Evolutionary conservation across 1,284 basidiomycete genomes (phyloP).

Genomic region (Apiotrichum sp.): DNA sequence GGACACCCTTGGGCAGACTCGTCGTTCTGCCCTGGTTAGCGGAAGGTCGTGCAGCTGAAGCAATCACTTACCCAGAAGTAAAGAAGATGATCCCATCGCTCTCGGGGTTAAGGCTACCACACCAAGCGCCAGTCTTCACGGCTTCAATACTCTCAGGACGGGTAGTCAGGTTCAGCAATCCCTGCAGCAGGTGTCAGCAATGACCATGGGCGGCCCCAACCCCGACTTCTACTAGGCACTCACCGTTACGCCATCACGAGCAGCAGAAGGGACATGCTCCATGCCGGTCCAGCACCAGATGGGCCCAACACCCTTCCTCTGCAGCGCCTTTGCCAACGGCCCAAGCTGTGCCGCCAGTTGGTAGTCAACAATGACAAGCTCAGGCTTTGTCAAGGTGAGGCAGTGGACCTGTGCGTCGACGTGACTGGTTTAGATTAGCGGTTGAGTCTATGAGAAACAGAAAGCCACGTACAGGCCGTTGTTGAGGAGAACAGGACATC

Average conservation of each 20-base stretch:
- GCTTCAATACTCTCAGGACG: not conserved
- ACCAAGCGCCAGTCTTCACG: conserved; percentile 7
- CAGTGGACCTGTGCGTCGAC: conserved; percentile 30
- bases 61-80: conserved; percentile 18
- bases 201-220: too few species aligned
- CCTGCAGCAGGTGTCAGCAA: not conserved
- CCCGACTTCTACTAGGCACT: not conserved
- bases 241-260: not conserved
- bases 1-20: conserved; percentile 37
- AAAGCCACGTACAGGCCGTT: conserved; percentile 15
- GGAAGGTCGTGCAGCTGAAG: too few species aligned
- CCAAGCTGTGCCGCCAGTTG: conserved; percentile 23
- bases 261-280: not conserved
- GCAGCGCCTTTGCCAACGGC: conserved; percentile 2
- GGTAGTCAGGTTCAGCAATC: not conserved
- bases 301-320: conserved; percentile 3
- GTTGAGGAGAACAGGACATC: conserved; percentile 34
- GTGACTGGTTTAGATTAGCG: not conserved
- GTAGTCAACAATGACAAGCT: conserved; percentile 30
- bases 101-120: conserved; percentile 27
- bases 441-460: too few species aligned
- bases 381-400: conserved; percentile 23
- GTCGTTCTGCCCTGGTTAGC: conserved; percentile 19
- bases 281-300: conserved; percentile 2
- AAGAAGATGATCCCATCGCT: conserved; percentile 43